phyloP scores from a whole-genome alignment of 495 filamentous ascomycete genomes.

The Podospora fimiseda region DNA sequence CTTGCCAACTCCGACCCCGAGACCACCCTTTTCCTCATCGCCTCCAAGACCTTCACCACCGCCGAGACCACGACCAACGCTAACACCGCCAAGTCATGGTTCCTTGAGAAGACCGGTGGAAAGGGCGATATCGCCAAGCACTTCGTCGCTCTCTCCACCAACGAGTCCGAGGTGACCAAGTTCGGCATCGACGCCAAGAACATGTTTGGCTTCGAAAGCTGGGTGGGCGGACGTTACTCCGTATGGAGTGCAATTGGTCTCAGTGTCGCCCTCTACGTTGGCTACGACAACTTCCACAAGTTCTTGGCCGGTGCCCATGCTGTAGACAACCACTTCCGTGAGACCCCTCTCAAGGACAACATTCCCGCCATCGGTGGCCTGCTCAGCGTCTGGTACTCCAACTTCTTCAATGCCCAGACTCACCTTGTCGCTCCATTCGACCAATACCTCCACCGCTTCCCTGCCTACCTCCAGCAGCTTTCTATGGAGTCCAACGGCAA shows the following conservation, averaged over 20 bases:
- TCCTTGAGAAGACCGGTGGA: constrained; percentile 69
- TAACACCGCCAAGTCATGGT: constrained; percentile 94
- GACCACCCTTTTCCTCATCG: constrained; percentile 94
- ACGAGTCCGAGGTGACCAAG: constrained; percentile 89
- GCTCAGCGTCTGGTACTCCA: constrained; percentile 95
- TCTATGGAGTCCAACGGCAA: constrained; percentile 99
- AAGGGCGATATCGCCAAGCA: constrained; percentile 92
- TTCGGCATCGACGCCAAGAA: constrained; percentile 97
- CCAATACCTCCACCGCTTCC: constrained; percentile 98
- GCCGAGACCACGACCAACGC: constrained; percentile 96
- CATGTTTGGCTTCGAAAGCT: constrained; percentile 98
- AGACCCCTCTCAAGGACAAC: constrained; percentile 85
- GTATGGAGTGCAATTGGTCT: constrained; percentile 98
- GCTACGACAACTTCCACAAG: constrained; percentile 93
- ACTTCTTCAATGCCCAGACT: constrained; percentile 97
- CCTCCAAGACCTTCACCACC: constrained; percentile 98
- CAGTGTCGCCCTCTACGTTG: constrained; percentile 88
- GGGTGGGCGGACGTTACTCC: constrained; percentile 96
- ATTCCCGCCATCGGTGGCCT: constrained; percentile 89
- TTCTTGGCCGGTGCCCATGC: constrained; percentile 93
- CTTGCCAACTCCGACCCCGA: constrained; percentile 84
- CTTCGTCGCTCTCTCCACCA: constrained; percentile 97
- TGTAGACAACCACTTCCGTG: constrained; percentile 97
- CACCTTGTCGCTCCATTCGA: constrained; percentile 97
- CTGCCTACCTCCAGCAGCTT: constrained; percentile 95